Percentiles rank a stretch among this genome's conserved stretches.
These are phyloP conservation scores for Macrotyloma uniflorum DNA, from an alignment of 306 rosid species.

Conservation along the genomic window DNA sequence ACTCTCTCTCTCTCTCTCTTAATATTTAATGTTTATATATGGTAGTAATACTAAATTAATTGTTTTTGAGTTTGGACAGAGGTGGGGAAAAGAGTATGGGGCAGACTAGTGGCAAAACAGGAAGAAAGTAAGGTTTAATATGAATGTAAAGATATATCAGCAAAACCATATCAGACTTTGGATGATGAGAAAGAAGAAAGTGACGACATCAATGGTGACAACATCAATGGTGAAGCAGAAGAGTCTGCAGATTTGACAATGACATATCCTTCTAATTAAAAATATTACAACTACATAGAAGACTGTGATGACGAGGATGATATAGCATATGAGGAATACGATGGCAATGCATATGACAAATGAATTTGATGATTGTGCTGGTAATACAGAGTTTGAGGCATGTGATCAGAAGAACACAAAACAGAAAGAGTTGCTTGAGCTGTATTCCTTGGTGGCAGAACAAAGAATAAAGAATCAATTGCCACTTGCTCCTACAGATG, in stretches of 20 bases:
- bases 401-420: slow-evolving; percentile 14
- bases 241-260: slow-evolving; percentile 24
- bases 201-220: slow-evolving; percentile 26
- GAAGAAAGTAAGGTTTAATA: slow-evolving; percentile 72
- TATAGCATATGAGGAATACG: slow-evolving; percentile 31
- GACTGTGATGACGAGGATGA: slow-evolving; percentile 57
- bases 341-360: neutral
- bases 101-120: slow-evolving; percentile 33
- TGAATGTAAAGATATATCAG: slow-evolving; percentile 68
- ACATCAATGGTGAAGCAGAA: slow-evolving; percentile 24
- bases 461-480: slow-evolving; percentile 32
- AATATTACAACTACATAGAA: slow-evolving; percentile 63
- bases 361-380: neutral
- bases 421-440: neutral
- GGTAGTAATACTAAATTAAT: neutral
- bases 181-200: slow-evolving; percentile 52
- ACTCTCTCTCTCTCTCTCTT: neutral
- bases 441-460: neutral
- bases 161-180: slow-evolving; percentile 38
- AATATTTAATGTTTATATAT: neutral
- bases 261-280: slow-evolving; percentile 48
- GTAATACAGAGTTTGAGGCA: neutral
- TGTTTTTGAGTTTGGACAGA: neutral
- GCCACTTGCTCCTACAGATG: neutral
- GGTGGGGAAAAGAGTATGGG: neutral